Evolutionary conservation across 75 land plant species (phyloP).

Genomic region (Ceratopteris richardii): DNA sequence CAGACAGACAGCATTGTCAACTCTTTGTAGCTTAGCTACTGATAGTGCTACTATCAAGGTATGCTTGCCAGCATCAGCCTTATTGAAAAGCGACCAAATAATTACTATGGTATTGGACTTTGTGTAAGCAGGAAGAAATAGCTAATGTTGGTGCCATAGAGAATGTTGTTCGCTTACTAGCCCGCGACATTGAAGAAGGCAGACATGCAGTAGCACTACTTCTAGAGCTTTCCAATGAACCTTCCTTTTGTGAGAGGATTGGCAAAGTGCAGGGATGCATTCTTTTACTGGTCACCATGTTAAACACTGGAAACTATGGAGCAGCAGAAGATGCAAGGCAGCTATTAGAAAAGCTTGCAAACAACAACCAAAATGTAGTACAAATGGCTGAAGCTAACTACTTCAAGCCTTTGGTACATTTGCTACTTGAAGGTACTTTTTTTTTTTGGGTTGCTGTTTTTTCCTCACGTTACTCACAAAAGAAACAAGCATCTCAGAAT

Average conservation of each 20-base stretch:
- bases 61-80: background rate
- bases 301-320: conserved; percentile 34
- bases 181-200: conserved; percentile 49
- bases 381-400: conserved; percentile 77
- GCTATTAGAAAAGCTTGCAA: conserved; percentile 40
- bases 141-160: conserved; percentile 40
- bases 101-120: background rate
- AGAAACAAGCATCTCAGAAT: too few species aligned
- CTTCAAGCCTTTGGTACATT: conserved; percentile 46
- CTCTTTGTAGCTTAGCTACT: conserved; percentile 43
- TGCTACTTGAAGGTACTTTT: conserved; percentile 39
- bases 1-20: conserved; percentile 34
- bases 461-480: too few species aligned
- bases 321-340: conserved; percentile 46
- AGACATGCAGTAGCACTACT: conserved; percentile 55
- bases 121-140: conserved; percentile 37
- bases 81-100: background rate
- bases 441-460: too few species aligned
- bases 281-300: conserved; percentile 57
- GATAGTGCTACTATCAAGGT: conserved; percentile 55
- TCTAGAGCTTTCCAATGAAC: conserved; percentile 47
- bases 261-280: conserved; percentile 69
- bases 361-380: conserved; percentile 49
- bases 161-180: conserved; percentile 44
- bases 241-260: conserved; percentile 28